These are phyloP conservation scores for Afroboletus lepidellus DNA, from an alignment of 1,284 basidiomycete species.

Conservation along the genomic window DNA sequence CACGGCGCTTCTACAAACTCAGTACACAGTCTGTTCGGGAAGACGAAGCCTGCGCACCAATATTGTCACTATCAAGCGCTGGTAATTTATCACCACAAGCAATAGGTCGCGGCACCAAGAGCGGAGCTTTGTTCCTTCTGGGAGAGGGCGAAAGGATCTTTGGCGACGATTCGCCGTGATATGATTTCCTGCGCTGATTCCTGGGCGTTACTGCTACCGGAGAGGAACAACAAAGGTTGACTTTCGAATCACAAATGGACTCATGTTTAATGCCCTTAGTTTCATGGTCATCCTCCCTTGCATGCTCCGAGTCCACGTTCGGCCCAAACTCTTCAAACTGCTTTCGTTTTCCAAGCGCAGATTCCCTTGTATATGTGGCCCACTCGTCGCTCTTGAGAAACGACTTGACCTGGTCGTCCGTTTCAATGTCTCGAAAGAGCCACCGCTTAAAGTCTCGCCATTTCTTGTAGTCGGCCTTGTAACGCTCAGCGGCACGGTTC, in stretches of 20 bases:
- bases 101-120: neutral
- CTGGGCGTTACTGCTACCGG: neutral
- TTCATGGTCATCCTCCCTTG: constrained; percentile 3
- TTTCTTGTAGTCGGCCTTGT: constrained; percentile 48
- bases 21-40: neutral
- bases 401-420: constrained; percentile 20
- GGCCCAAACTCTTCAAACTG: constrained; percentile 24
- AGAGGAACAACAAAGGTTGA: neutral
- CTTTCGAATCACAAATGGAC: neutral
- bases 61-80: neutral
- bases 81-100: constrained; percentile 1
- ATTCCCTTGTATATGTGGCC: constrained; percentile 7
- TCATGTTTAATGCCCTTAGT: constrained; percentile 6
- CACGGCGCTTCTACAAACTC: constrained; percentile 11
- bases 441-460: constrained; percentile 48
- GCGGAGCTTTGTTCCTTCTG: constrained; percentile 9
- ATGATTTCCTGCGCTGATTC: constrained; percentile 19
- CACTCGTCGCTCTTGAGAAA: constrained; percentile 17
- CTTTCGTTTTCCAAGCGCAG: constrained; percentile 31
- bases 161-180: constrained; percentile 15
- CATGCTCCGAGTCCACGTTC: constrained; percentile 3
- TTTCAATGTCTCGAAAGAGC: constrained; percentile 39
- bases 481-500: constrained; percentile 42
- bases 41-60: constrained; percentile 12
- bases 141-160: constrained; percentile 9